phyloP scores from a whole-genome alignment of 2,329 filamentous ascomycete genomes.

The Claviceps humidiphila region DNA sequence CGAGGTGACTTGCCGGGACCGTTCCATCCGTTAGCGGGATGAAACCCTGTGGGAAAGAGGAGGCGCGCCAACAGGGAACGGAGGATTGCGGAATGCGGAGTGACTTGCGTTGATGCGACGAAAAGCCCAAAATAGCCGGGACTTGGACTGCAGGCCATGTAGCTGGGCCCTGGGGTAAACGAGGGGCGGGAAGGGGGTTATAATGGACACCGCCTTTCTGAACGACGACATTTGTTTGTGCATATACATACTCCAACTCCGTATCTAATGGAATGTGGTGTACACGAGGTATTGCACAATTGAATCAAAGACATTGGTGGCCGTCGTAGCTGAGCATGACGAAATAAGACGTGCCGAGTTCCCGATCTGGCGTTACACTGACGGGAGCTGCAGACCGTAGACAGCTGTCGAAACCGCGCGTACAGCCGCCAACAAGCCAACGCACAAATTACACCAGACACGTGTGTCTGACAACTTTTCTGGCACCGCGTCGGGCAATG shows the following conservation, averaged over 20 bases:
- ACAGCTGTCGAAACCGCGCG: neutral
- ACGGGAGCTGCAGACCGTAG: neutral
- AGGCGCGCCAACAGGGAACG: neutral
- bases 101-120: neutral
- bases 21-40: neutral
- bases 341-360: constrained; percentile 1
- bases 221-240: neutral
- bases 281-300: neutral
- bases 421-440: too few relatives aligned
- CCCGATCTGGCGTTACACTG: constrained; percentile 1
- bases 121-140: neutral
- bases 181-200: too few relatives aligned
- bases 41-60: neutral
- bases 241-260: neutral
- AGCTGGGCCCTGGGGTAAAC: neutral
- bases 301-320: too few relatives aligned
- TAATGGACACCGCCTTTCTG: neutral
- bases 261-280: neutral
- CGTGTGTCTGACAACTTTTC: too few relatives aligned
- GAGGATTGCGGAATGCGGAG: neutral
- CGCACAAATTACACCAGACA: too few relatives aligned
- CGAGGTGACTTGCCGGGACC: neutral
- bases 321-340: neutral
- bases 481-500: too few relatives aligned
- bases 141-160: neutral